Base-by-base conservation (phyloP, 2,329 filamentous ascomycete species). In the Neobulgaria alba region DNA sequence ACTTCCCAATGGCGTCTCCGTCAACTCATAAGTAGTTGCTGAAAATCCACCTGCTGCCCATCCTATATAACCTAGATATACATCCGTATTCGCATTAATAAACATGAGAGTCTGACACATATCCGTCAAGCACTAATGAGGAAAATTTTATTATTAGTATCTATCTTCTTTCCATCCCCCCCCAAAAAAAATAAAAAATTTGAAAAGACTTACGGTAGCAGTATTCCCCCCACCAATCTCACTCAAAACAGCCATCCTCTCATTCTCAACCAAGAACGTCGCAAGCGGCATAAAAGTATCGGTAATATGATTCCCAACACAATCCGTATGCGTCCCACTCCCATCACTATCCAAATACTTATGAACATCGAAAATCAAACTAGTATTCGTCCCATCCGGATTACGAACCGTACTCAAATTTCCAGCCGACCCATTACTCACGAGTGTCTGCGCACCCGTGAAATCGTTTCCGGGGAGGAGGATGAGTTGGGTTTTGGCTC, bases 401-500 rank as follows among this genome's bases (percentile, higher is more conserved):
- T 82, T 80, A 35, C 63, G 73, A 18, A 82, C 66, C 2, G 57
- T 65, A 21, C 66, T 56, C 12, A 82, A 60, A 4, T 69, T 69
- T 1, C 66, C 69, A 0, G 67, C 73, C 9, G 69, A 71, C 4
- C 71, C 71, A 31, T 62, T 67, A 3, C 63, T 64, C 18, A 74
- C 61, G 36, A 76, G 67, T 1, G 63, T 64, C 32, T 61, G 66
- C 2, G 71, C 72, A 39, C 64, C 68, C 9, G 73, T 68, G 55
- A 71, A 83, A 52, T 75, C 72, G 16, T 45, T 45, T 2, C 79
- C 79, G 0, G 80, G 74, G 1, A 82, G 68, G 10, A 84, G 65
- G 49, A 84, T 80, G 55, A 75, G 71, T 47, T 84, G 75, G 16
- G 63, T 62, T 1, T 64, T 69, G 10, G 79, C 78, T 10, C 79